Evolutionary conservation across 2,329 filamentous ascomycete genomes (phyloP).

Genomic region (Ampelomyces quisqualis): DNA sequence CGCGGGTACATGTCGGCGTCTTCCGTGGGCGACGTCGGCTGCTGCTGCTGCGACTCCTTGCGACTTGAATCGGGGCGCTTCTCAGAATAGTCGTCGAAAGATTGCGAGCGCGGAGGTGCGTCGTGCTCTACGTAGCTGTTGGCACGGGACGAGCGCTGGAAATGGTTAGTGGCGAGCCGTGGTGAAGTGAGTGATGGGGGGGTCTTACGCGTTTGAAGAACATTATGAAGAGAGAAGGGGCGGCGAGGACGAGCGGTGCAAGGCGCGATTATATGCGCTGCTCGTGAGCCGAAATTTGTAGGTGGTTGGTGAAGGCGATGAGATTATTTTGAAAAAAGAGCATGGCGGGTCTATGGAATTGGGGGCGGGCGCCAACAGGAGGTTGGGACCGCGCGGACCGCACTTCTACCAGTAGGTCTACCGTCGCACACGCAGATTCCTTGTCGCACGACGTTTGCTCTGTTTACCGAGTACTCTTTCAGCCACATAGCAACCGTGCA

Average conservation of each 20-base stretch:
- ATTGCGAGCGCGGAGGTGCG: conserved; percentile 44
- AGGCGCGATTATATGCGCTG: conserved; percentile 27
- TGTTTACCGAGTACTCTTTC: neutral
- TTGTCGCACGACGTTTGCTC: neutral
- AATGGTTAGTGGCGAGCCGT: neutral
- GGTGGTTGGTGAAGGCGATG: too few relatives aligned
- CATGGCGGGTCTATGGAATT: too few relatives aligned
- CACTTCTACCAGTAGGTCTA: neutral
- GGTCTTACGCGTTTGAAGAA: conserved; percentile 50
- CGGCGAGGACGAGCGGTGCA: conserved; percentile 17
- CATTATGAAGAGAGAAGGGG: conserved; percentile 40
- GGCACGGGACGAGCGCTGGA: conserved; percentile 33
- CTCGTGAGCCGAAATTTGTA: conserved; percentile 19
- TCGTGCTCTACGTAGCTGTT: conserved; percentile 54
- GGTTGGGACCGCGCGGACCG: conserved; percentile 11
- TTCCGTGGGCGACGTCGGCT: conserved; percentile 29
- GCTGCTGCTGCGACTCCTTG: conserved; percentile 37
- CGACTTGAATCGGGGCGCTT: conserved; percentile 45
- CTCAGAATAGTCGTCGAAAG: conserved; percentile 45
- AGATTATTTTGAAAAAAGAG: too few relatives aligned
- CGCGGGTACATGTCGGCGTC: conserved; percentile 50
- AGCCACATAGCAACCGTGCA: neutral
- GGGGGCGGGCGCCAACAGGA: conserved; percentile 18
- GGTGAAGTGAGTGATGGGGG: neutral
- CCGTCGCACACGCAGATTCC: neutral